Conservation (phyloP, 768 basidiomycete species). For the Podaxis mareebaensis region DNA sequence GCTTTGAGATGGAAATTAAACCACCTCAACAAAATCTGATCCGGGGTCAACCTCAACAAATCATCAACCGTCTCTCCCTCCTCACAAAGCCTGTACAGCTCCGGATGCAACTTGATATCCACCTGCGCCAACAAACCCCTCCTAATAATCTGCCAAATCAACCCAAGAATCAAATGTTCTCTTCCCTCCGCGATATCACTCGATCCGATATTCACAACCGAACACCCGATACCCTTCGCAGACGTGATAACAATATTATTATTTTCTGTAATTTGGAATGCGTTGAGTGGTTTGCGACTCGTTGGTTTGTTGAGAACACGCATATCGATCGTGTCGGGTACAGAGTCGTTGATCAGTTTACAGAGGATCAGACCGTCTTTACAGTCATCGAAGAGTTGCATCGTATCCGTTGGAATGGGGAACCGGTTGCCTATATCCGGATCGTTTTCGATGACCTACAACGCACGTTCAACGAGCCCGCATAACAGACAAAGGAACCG, state of each 20-base stretch:
- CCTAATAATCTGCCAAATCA: slow-evolving; percentile 99
- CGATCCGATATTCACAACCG: slow-evolving; percentile 97
- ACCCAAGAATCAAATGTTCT: slow-evolving; percentile 94
- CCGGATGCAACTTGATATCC: slow-evolving; percentile 97
- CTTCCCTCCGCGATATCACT: slow-evolving; percentile 89
- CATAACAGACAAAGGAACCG: slow-evolving; percentile 1
- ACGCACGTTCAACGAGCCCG: slow-evolving; percentile 10
- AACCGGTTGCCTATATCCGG: slow-evolving; percentile 77
- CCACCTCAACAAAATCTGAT: slow-evolving; percentile 97
- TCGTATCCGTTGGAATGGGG: slow-evolving; percentile 93
- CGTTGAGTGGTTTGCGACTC: slow-evolving; percentile 82
- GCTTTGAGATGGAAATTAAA: slow-evolving; percentile 99
- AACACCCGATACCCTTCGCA: slow-evolving; percentile 96
- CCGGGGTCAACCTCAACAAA: slow-evolving; percentile 88
- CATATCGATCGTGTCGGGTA: slow-evolving; percentile 97
- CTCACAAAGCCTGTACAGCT: slow-evolving; percentile 93
- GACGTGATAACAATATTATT: slow-evolving; percentile 99
- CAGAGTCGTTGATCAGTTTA: slow-evolving; percentile 99
- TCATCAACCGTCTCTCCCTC: slow-evolving; percentile 98
- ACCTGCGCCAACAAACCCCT: slow-evolving; percentile 91
- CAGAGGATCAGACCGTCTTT: slow-evolving; percentile 94
- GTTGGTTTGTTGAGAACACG: slow-evolving; percentile 95
- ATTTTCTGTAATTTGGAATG: slow-evolving; percentile 99
- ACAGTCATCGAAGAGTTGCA: slow-evolving; percentile 98
- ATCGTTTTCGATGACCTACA: slow-evolving; percentile 89